phyloP scores from a whole-genome alignment of 2,329 filamentous ascomycete genomes.

The Ophiocordyceps australis region DNA sequence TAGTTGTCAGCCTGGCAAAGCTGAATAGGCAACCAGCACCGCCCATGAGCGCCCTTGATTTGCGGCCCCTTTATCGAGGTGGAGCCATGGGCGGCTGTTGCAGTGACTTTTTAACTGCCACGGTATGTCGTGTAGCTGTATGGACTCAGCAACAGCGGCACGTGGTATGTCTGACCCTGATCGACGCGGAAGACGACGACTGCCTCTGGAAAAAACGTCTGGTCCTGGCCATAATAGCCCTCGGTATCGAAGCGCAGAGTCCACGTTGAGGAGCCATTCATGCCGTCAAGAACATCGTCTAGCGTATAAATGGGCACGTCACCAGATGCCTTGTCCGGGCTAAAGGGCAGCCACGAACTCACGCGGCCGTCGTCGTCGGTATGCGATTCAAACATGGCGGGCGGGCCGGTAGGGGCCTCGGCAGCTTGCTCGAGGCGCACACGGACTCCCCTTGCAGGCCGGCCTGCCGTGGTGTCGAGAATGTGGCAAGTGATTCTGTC shows the following conservation, averaged over 20 bases:
- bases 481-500: constrained; percentile 73
- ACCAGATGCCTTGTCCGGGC: constrained; percentile 27
- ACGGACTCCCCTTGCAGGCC: constrained; percentile 45
- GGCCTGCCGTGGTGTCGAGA: constrained; percentile 63
- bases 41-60: too few species aligned
- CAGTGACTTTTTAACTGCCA: constrained; percentile 39
- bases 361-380: constrained; percentile 68
- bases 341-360: constrained; percentile 45
- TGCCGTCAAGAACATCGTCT: constrained; percentile 31
- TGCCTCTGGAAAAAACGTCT: constrained; percentile 44
- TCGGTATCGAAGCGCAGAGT: constrained; percentile 57
- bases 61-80: too few species aligned
- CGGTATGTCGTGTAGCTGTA: constrained; percentile 73
- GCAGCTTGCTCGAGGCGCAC: constrained; percentile 41
- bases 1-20: too few species aligned
- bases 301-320: constrained; percentile 40
- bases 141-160: constrained; percentile 58
- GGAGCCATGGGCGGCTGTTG: not conserved
- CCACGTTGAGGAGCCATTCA: constrained; percentile 34
- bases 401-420: constrained; percentile 11
- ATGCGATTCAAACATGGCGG: constrained; percentile 37
- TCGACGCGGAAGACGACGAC: constrained; percentile 32
- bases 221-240: constrained; percentile 47
- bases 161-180: constrained; percentile 54
- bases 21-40: too few species aligned